These are phyloP conservation scores for Phytophthora macrochlamydospora DNA, from an alignment of 352 stramenopile genomes.

Conservation along the genomic window DNA sequence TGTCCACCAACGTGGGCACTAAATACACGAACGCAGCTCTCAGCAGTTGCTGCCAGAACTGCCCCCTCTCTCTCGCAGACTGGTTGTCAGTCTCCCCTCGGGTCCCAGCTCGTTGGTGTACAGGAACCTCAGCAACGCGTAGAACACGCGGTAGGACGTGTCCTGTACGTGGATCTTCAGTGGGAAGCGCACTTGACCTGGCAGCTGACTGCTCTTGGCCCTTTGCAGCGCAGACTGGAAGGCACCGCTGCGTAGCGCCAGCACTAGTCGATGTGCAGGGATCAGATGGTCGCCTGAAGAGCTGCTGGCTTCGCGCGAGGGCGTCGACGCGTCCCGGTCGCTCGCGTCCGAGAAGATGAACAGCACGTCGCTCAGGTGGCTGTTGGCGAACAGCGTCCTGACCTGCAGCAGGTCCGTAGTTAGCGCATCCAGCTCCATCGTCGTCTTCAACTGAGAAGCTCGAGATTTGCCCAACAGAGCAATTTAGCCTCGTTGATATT, in stretches of 20 bases:
- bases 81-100: neutral
- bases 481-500: too few species aligned
- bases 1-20: slow-evolving; percentile 67
- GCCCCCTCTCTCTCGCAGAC: slow-evolving; percentile 27
- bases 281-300: slow-evolving; percentile 46
- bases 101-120: slow-evolving; percentile 73
- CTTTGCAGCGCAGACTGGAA: slow-evolving; percentile 68
- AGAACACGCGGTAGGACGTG: slow-evolving; percentile 78
- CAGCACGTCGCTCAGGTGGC: slow-evolving; percentile 79
- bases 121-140: slow-evolving; percentile 67
- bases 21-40: slow-evolving; percentile 75
- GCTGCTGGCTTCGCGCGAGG: neutral
- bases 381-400: slow-evolving; percentile 65
- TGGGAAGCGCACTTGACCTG: slow-evolving; percentile 73
- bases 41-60: slow-evolving; percentile 74
- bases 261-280: slow-evolving; percentile 75
- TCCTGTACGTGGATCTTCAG: slow-evolving; percentile 85
- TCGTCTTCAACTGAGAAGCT: slow-evolving; percentile 18
- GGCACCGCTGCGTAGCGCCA: slow-evolving; percentile 75
- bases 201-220: slow-evolving; percentile 72
- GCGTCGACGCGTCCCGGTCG: neutral
- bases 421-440: slow-evolving; percentile 29
- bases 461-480: neutral
- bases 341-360: slow-evolving; percentile 66
- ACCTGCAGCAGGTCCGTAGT: slow-evolving; percentile 61